Percentiles rank a stretch among this genome's conserved stretches.
These are phyloP conservation scores for Chrysochromulina tobinii DNA, from an alignment of 78 protist species.

Conservation along the genomic window DNA sequence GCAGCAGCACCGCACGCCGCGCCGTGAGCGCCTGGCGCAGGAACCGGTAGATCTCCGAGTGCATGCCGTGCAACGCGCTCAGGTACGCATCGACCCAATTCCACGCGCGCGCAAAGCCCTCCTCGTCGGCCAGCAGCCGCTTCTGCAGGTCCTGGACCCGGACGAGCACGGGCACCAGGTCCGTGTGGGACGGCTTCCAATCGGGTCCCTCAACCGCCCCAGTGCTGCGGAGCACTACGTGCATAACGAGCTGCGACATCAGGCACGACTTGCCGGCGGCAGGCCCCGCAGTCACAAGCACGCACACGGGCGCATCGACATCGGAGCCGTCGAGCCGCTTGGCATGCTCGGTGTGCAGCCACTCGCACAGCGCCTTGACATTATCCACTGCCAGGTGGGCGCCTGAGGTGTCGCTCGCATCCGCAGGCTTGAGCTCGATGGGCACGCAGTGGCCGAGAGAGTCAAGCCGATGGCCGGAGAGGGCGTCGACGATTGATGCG, in stretches of 20 bases:
- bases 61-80: no score
- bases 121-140: neutral
- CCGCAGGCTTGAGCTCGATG: no score
- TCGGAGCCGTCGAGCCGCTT: neutral
- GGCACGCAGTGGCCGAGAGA: no score
- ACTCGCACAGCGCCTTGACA: neutral
- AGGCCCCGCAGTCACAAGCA: neutral
- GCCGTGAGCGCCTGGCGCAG: neutral
- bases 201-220: no score
- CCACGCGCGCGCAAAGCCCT: neutral
- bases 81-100: conserved; percentile 11
- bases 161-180: neutral
- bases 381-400: no score
- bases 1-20: neutral
- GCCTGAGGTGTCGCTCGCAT: no score
- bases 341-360: neutral
- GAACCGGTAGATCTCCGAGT: neutral
- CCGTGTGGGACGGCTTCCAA: no score
- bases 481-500: no score
- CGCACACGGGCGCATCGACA: neutral
- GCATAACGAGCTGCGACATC: neutral
- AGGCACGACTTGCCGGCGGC: neutral
- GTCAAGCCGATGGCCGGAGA: no score
- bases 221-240: no score
- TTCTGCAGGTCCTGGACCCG: neutral